A percentile compares a stretch with the other conserved stretches of the same genome.
Conservation (phyloP, 2,329 filamentous ascomycete species). For the Scytalidium lignicola region DNA sequence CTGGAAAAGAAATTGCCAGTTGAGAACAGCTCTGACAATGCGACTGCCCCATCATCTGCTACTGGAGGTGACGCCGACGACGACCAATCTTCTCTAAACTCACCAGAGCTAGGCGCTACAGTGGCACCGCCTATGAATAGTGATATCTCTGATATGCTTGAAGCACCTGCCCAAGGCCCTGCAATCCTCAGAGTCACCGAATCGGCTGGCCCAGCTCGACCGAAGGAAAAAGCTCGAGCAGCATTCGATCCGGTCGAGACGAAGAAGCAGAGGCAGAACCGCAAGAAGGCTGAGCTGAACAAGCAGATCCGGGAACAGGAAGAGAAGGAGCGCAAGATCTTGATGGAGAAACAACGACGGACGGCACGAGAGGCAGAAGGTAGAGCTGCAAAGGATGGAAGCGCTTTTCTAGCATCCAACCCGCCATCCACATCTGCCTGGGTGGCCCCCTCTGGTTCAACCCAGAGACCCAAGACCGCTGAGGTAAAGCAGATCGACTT, state of each 20-base stretch:
- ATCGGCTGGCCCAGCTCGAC: constrained; percentile 48
- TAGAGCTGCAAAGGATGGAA: constrained; percentile 76
- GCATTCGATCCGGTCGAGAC: constrained; percentile 66
- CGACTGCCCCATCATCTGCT: constrained; percentile 62
- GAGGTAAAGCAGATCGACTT: constrained; percentile 38
- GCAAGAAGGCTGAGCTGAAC: constrained; percentile 77
- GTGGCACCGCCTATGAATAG: constrained; percentile 33
- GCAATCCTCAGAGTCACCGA: constrained; percentile 75
- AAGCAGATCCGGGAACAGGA: constrained; percentile 71
- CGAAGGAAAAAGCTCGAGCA: constrained; percentile 54
- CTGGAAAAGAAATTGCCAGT: constrained; percentile 43
- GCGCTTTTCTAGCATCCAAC: constrained; percentile 45
- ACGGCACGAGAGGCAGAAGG: constrained; percentile 78
- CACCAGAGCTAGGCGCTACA: constrained; percentile 54
- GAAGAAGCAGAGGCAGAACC: constrained; percentile 95
- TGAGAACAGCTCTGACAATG: constrained; percentile 35
- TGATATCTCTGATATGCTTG: constrained; percentile 89
- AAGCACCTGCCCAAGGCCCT: constrained; percentile 61
- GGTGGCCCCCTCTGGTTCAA: constrained; percentile 30
- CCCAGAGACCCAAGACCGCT: constrained; percentile 13
- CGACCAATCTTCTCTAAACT: constrained; percentile 66
- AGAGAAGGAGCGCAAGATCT: constrained; percentile 70
- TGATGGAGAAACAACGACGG: constrained; percentile 79
- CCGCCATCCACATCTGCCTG: constrained; percentile 39
- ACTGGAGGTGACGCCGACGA: constrained; percentile 75